A percentile compares a stretch with the other conserved stretches of the same genome.
phyloP scores from a whole-genome alignment of 2,329 filamentous ascomycete species.

The Aspergillus fumigatiaffinis region DNA sequence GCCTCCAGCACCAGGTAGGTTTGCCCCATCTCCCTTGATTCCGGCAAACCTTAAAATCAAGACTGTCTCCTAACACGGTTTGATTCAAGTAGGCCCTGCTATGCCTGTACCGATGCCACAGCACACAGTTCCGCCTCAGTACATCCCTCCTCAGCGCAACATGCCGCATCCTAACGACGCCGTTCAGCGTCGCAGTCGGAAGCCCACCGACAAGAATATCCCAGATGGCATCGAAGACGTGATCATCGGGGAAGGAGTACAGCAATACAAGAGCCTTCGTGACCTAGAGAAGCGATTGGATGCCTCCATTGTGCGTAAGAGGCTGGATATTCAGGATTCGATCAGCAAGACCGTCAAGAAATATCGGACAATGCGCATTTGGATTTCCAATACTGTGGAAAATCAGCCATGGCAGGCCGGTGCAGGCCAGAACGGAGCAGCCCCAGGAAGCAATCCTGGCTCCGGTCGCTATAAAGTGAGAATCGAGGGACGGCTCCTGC shows the following conservation, averaged over 20 bases:
- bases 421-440: conserved; percentile 76
- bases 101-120: conserved; percentile 36
- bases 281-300: conserved; percentile 86
- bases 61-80: conserved; percentile 13
- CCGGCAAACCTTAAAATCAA: conserved; percentile 9
- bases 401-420: conserved; percentile 92
- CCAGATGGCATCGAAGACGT: conserved; percentile 84
- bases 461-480: conserved; percentile 69
- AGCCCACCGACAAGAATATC: conserved; percentile 91
- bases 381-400: conserved; percentile 92
- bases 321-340: conserved; percentile 82
- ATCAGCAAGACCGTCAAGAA: conserved; percentile 72
- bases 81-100: conserved; percentile 18
- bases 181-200: conserved; percentile 75
- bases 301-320: conserved; percentile 89
- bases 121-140: conserved; percentile 37
- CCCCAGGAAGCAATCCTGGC: conserved; percentile 29
- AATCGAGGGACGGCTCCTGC: conserved; percentile 81
- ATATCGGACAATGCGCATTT: conserved; percentile 81
- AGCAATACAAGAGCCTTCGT: conserved; percentile 77
- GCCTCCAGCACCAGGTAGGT: conserved; percentile 36
- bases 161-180: conserved; percentile 37
- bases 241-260: conserved; percentile 74
- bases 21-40: conserved; percentile 10
- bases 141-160: conserved; percentile 34